Evolutionary conservation across 2,329 filamentous ascomycete genomes (phyloP), one percentile per base, ranked within the genome.

Genomic region (Alternaria dauci): DNA sequence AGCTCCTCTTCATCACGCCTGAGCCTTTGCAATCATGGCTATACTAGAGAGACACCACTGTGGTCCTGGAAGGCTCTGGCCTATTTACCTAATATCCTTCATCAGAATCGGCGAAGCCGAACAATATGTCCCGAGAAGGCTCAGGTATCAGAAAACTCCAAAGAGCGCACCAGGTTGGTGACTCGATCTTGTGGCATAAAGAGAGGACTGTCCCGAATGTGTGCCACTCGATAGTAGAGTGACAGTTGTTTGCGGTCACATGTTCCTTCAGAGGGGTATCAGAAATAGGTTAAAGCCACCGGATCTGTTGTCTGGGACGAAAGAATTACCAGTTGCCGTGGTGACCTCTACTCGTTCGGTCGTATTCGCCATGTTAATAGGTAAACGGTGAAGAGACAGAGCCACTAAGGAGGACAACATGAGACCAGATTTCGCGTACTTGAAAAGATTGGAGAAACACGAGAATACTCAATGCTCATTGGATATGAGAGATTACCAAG

Each of bases 211-310:
- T 39, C 51, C 1, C 83, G 50, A 28, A 79, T 69, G 0, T 62
- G 60, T n/a, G 73, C 62, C 8, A 82, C 57, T 2, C 67, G 66
- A 1, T 66, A 57, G 55, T 80, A 80, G 1, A 85, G 58, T 0
- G 79, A 80, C 81, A 86, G 72, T 84, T 80, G 57, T 81, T 84
- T 0, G 60, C 61, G 2, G 78, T 68, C 2, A 69, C 66, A 0
- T 78, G 63, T 12, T 34, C 32, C 0, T 12, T 14, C 14, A 0
- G 12, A 16, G 12, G 7, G 4, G 32, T 36, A 36, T 36, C 5
- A 12, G 14, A 12, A 36, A 34, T 12, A 3, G 12, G 12, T 16
- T 3, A 14, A 34, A 36, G 32, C 0, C 14, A 16, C 2, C 11
- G 32, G 6, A 14, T 36, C 32, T 8, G 32, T 1, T 36, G 11